Percentiles rank a stretch among this genome's conserved stretches.
Conservation (phyloP, 2,329 filamentous ascomycete species). For the Ophiognomonia clavigignenti-juglandacearum region DNA sequence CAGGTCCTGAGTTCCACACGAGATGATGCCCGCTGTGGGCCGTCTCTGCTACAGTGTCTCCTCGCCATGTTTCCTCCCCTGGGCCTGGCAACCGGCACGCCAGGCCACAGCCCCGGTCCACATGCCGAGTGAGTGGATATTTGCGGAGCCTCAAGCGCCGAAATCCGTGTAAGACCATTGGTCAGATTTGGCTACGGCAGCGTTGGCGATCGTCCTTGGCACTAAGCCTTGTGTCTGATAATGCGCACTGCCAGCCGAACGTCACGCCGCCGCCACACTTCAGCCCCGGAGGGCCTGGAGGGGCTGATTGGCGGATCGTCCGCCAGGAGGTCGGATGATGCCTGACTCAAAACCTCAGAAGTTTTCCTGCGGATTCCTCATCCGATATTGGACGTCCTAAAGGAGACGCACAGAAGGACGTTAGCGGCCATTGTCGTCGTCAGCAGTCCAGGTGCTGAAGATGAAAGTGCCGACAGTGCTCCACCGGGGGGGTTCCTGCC, state of each 20-base stretch:
- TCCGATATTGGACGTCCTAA: too few relatives aligned
- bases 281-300: too few relatives aligned
- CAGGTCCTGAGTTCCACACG: background rate
- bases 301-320: too few relatives aligned
- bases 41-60: slow-evolving; percentile 2
- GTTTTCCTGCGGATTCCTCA: too few relatives aligned
- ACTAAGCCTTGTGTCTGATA: background rate
- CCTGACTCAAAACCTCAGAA: too few relatives aligned
- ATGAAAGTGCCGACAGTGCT: too few relatives aligned
- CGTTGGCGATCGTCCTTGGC: background rate
- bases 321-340: too few relatives aligned
- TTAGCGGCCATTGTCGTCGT: too few relatives aligned
- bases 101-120: background rate
- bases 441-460: too few relatives aligned
- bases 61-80: background rate
- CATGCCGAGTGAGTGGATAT: background rate
- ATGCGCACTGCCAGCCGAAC: background rate
- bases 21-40: background rate
- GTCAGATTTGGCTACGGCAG: background rate
- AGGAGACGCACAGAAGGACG: too few relatives aligned
- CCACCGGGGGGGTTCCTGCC: too few relatives aligned
- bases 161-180: background rate
- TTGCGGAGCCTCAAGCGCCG: background rate
- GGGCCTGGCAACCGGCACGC: background rate
- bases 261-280: too few relatives aligned